phyloP scores from a whole-genome alignment of 352 stramenopile species.

The Phytophthora agathidicida region DNA sequence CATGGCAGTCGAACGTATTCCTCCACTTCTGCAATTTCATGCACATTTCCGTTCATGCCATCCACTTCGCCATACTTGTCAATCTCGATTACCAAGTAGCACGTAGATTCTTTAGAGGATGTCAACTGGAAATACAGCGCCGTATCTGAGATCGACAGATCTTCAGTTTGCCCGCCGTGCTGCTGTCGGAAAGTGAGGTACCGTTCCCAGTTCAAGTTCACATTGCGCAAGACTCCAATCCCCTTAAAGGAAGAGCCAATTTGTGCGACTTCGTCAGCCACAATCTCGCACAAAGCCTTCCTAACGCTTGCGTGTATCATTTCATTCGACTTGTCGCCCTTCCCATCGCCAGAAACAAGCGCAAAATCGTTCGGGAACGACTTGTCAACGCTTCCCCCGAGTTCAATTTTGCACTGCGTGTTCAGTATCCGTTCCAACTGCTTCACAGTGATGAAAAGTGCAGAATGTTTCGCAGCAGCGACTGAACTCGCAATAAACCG shows the following conservation, averaged over 20 bases:
- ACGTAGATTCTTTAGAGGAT: conserved; percentile 84
- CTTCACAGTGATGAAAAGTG: conserved; percentile 56
- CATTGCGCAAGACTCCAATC: conserved; percentile 80
- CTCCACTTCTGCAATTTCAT: conserved; percentile 60
- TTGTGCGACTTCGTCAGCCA: conserved; percentile 83
- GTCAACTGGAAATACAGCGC: conserved; percentile 85
- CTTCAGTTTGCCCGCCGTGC: conserved; percentile 74
- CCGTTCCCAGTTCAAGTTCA: conserved; percentile 85
- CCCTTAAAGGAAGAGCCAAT: conserved; percentile 79
- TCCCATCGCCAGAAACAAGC: conserved; percentile 73
- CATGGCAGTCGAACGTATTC: conserved; percentile 79
- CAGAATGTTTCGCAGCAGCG: conserved; percentile 61
- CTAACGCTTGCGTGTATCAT: conserved; percentile 72
- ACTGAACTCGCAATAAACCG: conserved; percentile 75
- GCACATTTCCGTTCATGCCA: conserved; percentile 50
- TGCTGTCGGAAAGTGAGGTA: conserved; percentile 88
- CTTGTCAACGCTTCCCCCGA: conserved; percentile 48
- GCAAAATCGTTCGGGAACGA: conserved; percentile 67
- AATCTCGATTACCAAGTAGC: conserved; percentile 87
- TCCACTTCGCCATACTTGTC: conserved; percentile 85
- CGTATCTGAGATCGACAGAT: conserved; percentile 85
- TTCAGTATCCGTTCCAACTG: conserved; percentile 79
- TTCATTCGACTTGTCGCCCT: conserved; percentile 73
- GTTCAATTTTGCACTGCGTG: conserved; percentile 81
- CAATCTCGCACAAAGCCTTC: conserved; percentile 80